Conservation (phyloP, 257 asterid genomes). For the Scutellaria barbata region DNA sequence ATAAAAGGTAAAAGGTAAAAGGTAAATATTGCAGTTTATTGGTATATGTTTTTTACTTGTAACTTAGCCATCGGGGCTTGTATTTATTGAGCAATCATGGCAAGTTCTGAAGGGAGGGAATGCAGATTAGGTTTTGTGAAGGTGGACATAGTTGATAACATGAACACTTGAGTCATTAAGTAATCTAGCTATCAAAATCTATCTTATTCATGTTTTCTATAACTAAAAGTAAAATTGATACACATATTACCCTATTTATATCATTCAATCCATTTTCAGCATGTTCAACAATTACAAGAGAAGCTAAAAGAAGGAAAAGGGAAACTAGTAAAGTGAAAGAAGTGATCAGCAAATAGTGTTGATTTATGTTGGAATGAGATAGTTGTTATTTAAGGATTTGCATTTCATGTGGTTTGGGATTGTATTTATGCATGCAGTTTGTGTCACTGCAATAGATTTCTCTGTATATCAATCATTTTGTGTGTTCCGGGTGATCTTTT, state of each 20-base stretch:
- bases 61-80: conserved; percentile 2
- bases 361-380: conserved; percentile 21
- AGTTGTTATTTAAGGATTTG: conserved; percentile 18
- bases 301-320: neutral
- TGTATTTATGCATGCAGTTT: conserved; percentile 9
- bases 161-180: conserved; percentile 11
- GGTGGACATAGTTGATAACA: conserved; percentile 5
- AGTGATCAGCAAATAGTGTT: conserved; percentile 13
- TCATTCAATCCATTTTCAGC: conserved; percentile 15
- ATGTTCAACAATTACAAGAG: neutral
- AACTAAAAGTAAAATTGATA: neutral
- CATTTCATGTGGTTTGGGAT: neutral
- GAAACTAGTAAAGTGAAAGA: neutral
- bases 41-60: neutral
- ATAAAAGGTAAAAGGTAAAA: conserved; percentile 17
- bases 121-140: neutral
- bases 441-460: neutral
- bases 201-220: no score
- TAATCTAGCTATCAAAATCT: neutral
- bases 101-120: neutral
- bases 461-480: neutral
- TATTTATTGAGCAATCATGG: conserved; percentile 21
- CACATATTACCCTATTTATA: neutral
- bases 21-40: no score
- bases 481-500: conserved; percentile 24